These are phyloP conservation scores for Decorospora gaudefroyi DNA, from an alignment of 2,329 filamentous ascomycete genomes.

Conservation along the genomic window DNA sequence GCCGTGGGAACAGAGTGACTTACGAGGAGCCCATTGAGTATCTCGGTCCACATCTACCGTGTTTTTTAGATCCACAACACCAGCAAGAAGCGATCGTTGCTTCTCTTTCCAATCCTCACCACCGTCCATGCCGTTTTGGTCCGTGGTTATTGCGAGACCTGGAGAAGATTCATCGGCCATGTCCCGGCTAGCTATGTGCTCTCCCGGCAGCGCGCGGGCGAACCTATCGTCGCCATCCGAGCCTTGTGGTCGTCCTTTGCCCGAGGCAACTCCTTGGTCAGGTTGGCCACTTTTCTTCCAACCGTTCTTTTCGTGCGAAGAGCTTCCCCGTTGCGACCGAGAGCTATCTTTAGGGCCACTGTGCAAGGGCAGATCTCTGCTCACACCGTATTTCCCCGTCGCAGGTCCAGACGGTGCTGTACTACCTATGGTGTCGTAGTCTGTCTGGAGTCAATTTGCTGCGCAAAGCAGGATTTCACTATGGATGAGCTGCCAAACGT, in stretches of 20 bases:
- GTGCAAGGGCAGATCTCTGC: constrained; percentile 10
- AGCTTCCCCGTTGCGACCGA: constrained; percentile 7
- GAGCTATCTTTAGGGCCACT: constrained; percentile 17
- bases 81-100: constrained; percentile 25
- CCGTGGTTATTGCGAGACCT: neutral
- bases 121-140: neutral
- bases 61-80: constrained; percentile 45
- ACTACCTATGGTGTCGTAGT: constrained; percentile 6
- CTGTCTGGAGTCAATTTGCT: constrained; percentile 1
- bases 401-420: constrained; percentile 7
- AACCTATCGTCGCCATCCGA: constrained; percentile 2
- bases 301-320: constrained; percentile 3
- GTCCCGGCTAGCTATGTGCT: neutral
- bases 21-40: constrained; percentile 49
- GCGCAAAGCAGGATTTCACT: no score
- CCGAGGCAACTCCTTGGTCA: neutral
- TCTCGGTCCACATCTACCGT: constrained; percentile 49
- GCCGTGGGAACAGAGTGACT: constrained; percentile 1
- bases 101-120: constrained; percentile 9
- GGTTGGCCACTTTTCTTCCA: constrained; percentile 13
- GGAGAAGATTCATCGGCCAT: constrained; percentile 4
- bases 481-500: no score
- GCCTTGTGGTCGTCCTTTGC: neutral
- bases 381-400: constrained; percentile 3
- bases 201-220: neutral